Conservation (phyloP, 345 rosid species). For the Linum trigynum region DNA sequence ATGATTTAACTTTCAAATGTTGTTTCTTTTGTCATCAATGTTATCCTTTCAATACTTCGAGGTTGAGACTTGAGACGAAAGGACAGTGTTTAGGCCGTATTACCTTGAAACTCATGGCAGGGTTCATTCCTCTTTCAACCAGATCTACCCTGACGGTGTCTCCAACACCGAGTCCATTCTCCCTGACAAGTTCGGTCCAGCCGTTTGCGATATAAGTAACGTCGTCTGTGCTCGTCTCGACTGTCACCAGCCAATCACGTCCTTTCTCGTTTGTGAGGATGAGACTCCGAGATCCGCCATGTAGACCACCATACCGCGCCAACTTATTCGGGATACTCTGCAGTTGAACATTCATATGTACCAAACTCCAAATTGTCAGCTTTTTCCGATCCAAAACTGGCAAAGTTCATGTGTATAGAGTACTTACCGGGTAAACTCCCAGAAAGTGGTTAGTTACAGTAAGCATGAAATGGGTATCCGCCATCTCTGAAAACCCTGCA, state of each 20-base stretch:
- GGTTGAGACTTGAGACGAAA: too few relatives aligned
- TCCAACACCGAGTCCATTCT: neutral
- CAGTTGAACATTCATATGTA: neutral
- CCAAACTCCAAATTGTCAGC: neutral
- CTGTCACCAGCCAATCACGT: neutral
- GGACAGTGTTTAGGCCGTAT: too few relatives aligned
- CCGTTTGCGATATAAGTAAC: neutral
- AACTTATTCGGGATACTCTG: constrained; percentile 10
- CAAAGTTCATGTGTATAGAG: too few relatives aligned
- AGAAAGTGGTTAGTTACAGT: neutral
- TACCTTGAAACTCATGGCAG: neutral
- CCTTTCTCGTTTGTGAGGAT: constrained; percentile 7
- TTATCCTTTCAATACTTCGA: too few relatives aligned
- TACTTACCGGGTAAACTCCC: constrained; percentile 4
- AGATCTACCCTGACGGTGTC: neutral
- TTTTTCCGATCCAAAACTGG: neutral
- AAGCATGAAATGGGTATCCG: neutral
- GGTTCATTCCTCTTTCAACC: neutral
- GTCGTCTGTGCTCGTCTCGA: neutral
- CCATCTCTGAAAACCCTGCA: constrained; percentile 3
- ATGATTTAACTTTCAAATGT: too few relatives aligned
- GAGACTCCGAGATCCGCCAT: neutral
- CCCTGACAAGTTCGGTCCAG: neutral
- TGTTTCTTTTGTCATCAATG: too few relatives aligned
- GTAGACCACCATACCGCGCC: neutral